phyloP scores from a whole-genome alignment of 306 rosid species.

The Cucurbita argyrosperma region DNA sequence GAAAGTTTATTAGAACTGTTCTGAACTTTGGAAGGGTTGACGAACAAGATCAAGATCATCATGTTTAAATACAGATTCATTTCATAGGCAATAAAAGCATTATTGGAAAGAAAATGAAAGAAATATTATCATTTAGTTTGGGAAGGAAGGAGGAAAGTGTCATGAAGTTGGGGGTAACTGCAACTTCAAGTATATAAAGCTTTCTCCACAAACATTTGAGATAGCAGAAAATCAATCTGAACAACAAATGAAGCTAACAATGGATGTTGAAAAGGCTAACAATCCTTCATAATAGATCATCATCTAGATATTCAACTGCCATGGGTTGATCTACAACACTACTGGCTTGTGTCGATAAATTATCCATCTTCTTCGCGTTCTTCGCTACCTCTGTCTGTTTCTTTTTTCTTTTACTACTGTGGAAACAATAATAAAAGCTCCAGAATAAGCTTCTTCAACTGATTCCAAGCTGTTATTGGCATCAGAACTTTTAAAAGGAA shows the following conservation, averaged over 20 bases:
- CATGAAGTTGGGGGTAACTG: conserved; percentile 3
- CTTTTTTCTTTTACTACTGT: conserved; percentile 10
- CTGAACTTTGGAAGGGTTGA: background rate
- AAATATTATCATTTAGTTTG: background rate
- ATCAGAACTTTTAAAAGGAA: conserved; percentile 5
- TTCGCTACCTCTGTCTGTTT: conserved; percentile 13
- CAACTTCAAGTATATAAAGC: conserved; percentile 1
- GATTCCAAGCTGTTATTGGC: background rate
- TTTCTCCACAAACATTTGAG: conserved; percentile 1
- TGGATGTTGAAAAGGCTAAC: conserved; percentile 5
- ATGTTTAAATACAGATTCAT: background rate
- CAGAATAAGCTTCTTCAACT: background rate
- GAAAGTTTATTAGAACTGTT: background rate
- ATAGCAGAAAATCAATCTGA: background rate
- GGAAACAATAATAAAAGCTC: background rate
- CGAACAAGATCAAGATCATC: background rate
- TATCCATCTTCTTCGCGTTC: conserved; percentile 3
- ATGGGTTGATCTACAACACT: background rate
- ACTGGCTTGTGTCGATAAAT: background rate
- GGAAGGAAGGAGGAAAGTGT: background rate
- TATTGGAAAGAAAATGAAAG: background rate
- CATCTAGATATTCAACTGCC: background rate
- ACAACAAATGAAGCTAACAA: conserved; percentile 8
- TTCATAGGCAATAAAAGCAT: background rate
- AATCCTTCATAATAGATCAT: conserved; percentile 1